Percentiles rank a stretch among this genome's conserved stretches.
phyloP scores from a whole-genome alignment of 163 green algal genomes.

The Chlamydomonas reinhardtii region DNA sequence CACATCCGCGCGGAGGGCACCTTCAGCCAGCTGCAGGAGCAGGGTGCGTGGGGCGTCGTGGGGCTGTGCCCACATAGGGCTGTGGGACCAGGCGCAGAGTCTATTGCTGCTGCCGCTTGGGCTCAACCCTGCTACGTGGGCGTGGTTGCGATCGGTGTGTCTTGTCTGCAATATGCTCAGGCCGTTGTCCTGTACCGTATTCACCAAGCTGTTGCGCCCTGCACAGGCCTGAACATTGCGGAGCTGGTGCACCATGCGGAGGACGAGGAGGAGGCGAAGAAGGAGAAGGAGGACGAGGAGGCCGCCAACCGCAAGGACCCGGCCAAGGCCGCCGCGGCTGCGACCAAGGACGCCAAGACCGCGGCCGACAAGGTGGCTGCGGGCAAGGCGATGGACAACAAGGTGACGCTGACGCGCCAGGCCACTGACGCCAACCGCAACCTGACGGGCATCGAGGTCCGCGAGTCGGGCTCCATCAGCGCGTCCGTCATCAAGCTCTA shows the following conservation, averaged over 20 bases:
- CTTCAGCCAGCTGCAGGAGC: constrained; percentile 67
- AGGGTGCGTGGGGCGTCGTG: constrained; percentile 25
- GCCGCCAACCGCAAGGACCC: not conserved
- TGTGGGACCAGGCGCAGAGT: too few relatives aligned
- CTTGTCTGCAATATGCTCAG: too few relatives aligned
- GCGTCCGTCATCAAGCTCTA: constrained; percentile 56
- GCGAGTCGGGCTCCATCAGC: constrained; percentile 63
- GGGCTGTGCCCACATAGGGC: too few relatives aligned
- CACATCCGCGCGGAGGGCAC: constrained; percentile 62
- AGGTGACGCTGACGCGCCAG: constrained; percentile 50
- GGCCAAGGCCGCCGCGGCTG: not conserved
- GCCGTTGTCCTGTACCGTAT: too few relatives aligned
- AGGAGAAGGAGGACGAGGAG: not conserved
- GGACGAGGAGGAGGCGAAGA: constrained; percentile 28
- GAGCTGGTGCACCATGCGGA: constrained; percentile 63
- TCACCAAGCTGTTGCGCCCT: too few relatives aligned
- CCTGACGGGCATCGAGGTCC: constrained; percentile 59
- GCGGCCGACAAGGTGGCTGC: not conserved
- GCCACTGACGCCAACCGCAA: constrained; percentile 58
- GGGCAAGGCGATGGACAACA: not conserved
- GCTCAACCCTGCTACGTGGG: too few relatives aligned
- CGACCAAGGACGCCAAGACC: not conserved
- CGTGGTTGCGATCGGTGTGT: too few relatives aligned
- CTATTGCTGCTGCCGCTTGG: not conserved
- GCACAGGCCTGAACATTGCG: constrained; percentile 60